These are phyloP conservation scores for Nakazawaea ernobii DNA, from an alignment of 805 yeast genomes.

Conservation along the genomic window DNA sequence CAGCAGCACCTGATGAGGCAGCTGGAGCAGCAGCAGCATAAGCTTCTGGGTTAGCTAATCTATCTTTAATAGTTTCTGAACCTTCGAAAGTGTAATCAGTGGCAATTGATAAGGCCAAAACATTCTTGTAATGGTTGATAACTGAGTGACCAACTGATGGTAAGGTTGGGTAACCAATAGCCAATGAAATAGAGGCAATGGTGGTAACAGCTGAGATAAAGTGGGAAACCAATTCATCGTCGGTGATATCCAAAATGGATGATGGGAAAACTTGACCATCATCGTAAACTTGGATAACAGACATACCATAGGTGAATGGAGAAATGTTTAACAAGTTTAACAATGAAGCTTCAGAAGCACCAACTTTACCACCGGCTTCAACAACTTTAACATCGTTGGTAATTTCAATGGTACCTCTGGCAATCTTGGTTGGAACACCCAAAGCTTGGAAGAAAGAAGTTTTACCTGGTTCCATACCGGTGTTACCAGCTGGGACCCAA, in stretches of 20 bases:
- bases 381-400: slow-evolving; percentile 95
- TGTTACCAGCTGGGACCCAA: slow-evolving; percentile 98
- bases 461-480: slow-evolving; percentile 99
- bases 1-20: slow-evolving; percentile 72
- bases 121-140: slow-evolving; percentile 98
- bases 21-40: slow-evolving; percentile 99
- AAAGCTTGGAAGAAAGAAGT: slow-evolving; percentile 99
- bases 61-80: slow-evolving; percentile 98
- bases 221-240: slow-evolving; percentile 90
- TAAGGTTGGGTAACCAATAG: slow-evolving; percentile 98
- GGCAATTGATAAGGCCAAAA: slow-evolving; percentile 95
- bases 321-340: slow-evolving; percentile 99
- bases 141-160: slow-evolving; percentile 99
- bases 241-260: slow-evolving; percentile 95
- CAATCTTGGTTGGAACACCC: slow-evolving; percentile 99
- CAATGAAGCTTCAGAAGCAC: slow-evolving; percentile 98
- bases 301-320: slow-evolving; percentile 98
- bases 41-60: slow-evolving; percentile 99
- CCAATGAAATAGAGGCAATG: slow-evolving; percentile 95
- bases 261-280: slow-evolving; percentile 98
- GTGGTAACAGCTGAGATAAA: slow-evolving; percentile 87
- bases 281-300: slow-evolving; percentile 95
- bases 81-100: slow-evolving; percentile 99
- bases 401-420: slow-evolving; percentile 99
- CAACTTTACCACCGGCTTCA: slow-evolving; percentile 80